These are phyloP conservation scores for Lepidium africanum DNA, from an alignment of 345 rosid species.

Conservation along the genomic window DNA sequence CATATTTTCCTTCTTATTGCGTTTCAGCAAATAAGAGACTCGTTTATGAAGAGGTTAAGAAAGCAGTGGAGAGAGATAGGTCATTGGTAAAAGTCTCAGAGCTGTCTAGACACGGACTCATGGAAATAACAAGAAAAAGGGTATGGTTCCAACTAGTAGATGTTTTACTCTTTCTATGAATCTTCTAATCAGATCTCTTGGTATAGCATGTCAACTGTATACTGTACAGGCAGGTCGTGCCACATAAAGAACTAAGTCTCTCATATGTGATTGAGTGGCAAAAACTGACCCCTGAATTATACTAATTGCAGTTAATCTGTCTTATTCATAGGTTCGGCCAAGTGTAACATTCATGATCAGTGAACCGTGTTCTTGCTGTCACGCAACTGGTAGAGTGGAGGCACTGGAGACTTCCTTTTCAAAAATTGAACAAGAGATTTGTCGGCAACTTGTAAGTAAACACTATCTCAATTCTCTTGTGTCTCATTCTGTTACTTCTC, in stretches of 20 bases:
- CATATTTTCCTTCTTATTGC: background rate
- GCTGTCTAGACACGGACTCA: slow-evolving; percentile 87
- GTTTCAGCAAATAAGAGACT: slow-evolving; percentile 82
- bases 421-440: slow-evolving; percentile 91
- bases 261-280: no score
- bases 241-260: background rate
- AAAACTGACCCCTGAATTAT: background rate
- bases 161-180: slow-evolving; percentile 11
- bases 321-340: slow-evolving; percentile 70
- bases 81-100: slow-evolving; percentile 89
- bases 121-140: slow-evolving; percentile 99
- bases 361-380: slow-evolving; percentile 92
- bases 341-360: slow-evolving; percentile 94
- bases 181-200: background rate
- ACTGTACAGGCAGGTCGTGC: background rate
- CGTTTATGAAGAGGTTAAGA: slow-evolving; percentile 89
- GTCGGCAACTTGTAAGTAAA: slow-evolving; percentile 70
- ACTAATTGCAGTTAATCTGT: background rate
- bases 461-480: background rate
- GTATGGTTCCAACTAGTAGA: slow-evolving; percentile 33
- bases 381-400: slow-evolving; percentile 95
- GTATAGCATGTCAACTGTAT: background rate
- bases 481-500: background rate
- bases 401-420: slow-evolving; percentile 91
- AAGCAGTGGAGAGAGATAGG: slow-evolving; percentile 86